These are phyloP conservation scores for Aciculoconidium aculeatum DNA, from an alignment of 805 yeast genomes.

Conservation along the genomic window DNA sequence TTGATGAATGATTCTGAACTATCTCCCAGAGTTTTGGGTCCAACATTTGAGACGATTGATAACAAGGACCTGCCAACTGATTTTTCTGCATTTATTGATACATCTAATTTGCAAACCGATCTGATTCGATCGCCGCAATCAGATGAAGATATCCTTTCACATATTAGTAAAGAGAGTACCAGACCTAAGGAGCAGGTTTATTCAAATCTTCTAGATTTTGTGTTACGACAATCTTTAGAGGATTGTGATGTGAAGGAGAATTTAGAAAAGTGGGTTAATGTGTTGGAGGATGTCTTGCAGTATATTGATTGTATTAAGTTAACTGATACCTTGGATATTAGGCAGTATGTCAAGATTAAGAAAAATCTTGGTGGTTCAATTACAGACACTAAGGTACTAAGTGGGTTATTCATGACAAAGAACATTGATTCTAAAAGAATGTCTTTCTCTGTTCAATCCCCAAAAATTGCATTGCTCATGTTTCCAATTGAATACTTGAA, in stretches of 20 bases:
- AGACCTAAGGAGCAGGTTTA: conserved; percentile 13
- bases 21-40: no score
- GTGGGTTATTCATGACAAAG: conserved; percentile 83
- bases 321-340: conserved; percentile 75
- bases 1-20: conserved; percentile 2
- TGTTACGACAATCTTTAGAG: conserved; percentile 53
- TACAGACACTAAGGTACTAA: conserved; percentile 48
- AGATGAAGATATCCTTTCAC: conserved; percentile 6
- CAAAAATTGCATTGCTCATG: conserved; percentile 75
- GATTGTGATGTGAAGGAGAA: conserved; percentile 51
- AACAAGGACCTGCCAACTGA: no score
- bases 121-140: no score
- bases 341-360: conserved; percentile 86
- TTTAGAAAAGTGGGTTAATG: conserved; percentile 52
- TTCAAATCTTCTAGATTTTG: conserved; percentile 41
- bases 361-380: conserved; percentile 72
- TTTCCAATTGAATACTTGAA: conserved; percentile 85
- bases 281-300: conserved; percentile 46
- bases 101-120: conserved; percentile 1
- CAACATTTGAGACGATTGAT: no score
- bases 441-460: conserved; percentile 59
- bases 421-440: conserved; percentile 73
- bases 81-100: conserved; percentile 2
- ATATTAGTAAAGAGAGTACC: conserved; percentile 6
- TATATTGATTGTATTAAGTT: conserved; percentile 55